Percentiles rank a stretch among this genome's conserved stretches.
These are phyloP conservation scores for Isabelozyma gotoi DNA, from an alignment of 805 yeast genomes.

Conservation along the genomic window DNA sequence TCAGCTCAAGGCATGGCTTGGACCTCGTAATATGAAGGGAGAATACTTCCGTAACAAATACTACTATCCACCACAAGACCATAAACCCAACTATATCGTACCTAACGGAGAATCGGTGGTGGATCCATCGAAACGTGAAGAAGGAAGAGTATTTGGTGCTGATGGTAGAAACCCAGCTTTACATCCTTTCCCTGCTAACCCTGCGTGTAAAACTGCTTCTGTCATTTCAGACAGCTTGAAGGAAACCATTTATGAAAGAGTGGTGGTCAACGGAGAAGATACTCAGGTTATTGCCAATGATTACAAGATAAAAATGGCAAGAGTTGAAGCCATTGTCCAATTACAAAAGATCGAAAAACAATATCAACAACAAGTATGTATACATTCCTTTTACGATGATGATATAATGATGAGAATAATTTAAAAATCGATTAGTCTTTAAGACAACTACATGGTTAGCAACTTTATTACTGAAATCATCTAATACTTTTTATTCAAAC, in stretches of 20 bases:
- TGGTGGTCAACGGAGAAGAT: conserved; percentile 50
- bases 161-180: conserved; percentile 33
- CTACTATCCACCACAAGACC: conserved; percentile 63
- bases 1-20: conserved; percentile 72
- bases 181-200: conserved; percentile 82
- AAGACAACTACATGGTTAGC: conserved; percentile 66
- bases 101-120: conserved; percentile 47
- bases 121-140: conserved; percentile 7
- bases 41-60: conserved; percentile 77
- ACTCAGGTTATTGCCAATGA: conserved; percentile 75
- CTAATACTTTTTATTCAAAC: too few species aligned
- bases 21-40: conserved; percentile 82
- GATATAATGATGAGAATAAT: conserved; percentile 45
- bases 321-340: conserved; percentile 85
- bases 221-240: conserved; percentile 61
- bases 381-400: conserved; percentile 1
- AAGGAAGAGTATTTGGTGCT: conserved; percentile 3
- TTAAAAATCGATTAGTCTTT: conserved; percentile 71
- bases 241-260: conserved; percentile 56
- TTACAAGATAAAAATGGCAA: conserved; percentile 77
- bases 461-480: conserved; percentile 27
- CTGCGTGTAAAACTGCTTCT: conserved; percentile 64
- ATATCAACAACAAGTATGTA: conserved; percentile 62
- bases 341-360: conserved; percentile 64
- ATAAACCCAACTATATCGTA: conserved; percentile 69